Percentiles rank a stretch among this genome's conserved stretches.
phyloP scores from a whole-genome alignment of 2,329 filamentous ascomycete species.

The Coniochaeta ligniaria region DNA sequence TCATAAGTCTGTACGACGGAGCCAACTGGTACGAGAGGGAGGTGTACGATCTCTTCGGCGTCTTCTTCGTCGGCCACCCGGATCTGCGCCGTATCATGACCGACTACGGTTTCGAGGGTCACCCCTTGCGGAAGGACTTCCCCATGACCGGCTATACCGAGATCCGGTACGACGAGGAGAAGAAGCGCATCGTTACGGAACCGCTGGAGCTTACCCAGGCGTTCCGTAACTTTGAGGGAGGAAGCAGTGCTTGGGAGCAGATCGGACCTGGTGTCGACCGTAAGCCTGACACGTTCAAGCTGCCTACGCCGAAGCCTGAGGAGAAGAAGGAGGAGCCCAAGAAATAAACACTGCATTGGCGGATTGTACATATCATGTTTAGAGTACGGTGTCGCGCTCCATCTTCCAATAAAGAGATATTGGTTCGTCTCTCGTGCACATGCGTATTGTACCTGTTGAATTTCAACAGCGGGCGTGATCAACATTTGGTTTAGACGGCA shows the following conservation, averaged over 20 bases:
- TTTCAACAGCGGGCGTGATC: no score
- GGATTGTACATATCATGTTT: slow-evolving; percentile 13
- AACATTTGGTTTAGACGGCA: no score
- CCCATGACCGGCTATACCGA: slow-evolving; percentile 97
- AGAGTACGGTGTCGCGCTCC: background rate
- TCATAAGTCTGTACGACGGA: slow-evolving; percentile 81
- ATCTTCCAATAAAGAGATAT: background rate
- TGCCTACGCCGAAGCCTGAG: slow-evolving; percentile 93
- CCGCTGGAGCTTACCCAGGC: slow-evolving; percentile 96
- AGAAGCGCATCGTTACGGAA: slow-evolving; percentile 98
- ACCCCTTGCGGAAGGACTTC: slow-evolving; percentile 96
- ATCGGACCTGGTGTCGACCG: slow-evolving; percentile 63
- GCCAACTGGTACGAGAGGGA: slow-evolving; percentile 99
- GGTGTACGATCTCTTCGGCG: slow-evolving; percentile 94
- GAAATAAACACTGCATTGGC: slow-evolving; percentile 54
- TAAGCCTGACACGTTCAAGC: slow-evolving; percentile 83
- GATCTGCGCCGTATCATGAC: slow-evolving; percentile 98
- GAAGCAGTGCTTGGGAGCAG: slow-evolving; percentile 63
- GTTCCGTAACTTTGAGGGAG: slow-evolving; percentile 96
- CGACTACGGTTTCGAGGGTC: slow-evolving; percentile 97
- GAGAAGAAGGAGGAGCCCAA: slow-evolving; percentile 85
- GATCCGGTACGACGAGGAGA: slow-evolving; percentile 97
- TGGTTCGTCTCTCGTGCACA: background rate
- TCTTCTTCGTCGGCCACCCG: slow-evolving; percentile 93
- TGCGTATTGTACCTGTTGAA: background rate